Conservation (phyloP, 768 basidiomycete species). For the Dioszegia hungarica region DNA sequence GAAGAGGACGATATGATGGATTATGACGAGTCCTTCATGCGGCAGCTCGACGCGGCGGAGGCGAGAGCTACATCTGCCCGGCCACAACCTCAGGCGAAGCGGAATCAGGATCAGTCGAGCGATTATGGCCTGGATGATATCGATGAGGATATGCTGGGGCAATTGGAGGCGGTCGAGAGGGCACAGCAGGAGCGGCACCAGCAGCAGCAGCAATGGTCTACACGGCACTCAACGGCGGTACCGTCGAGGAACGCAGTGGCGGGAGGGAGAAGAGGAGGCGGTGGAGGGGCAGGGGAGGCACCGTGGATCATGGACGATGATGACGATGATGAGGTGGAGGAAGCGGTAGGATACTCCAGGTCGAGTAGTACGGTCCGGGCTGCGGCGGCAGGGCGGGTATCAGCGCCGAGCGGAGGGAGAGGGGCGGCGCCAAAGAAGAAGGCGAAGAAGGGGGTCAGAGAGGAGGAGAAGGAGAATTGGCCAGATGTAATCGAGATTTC, state of each 20-base stretch:
- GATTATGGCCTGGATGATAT: conserved; percentile 5
- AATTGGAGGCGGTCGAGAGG: conserved; percentile 3
- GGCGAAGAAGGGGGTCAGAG: neutral
- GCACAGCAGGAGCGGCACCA: neutral
- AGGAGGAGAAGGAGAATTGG: conserved; percentile 12
- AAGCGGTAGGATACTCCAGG: too few relatives aligned
- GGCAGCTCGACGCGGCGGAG: conserved; percentile 14
- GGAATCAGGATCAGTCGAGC: conserved; percentile 2
- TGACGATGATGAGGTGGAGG: neutral
- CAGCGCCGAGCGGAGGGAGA: too few relatives aligned
- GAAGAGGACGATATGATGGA: conserved; percentile 11
- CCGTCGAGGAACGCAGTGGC: neutral
- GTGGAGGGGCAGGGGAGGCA: neutral
- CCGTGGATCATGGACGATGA: neutral
- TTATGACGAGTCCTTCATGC: conserved; percentile 17
- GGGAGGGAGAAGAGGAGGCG: neutral
- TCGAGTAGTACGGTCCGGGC: too few relatives aligned
- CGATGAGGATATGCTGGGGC: neutral
- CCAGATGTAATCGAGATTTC: conserved; percentile 9
- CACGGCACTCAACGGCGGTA: too few relatives aligned
- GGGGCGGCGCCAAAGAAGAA: neutral
- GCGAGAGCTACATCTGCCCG: neutral
- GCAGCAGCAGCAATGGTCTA: too few relatives aligned
- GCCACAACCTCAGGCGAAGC: too few relatives aligned
- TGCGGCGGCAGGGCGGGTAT: too few relatives aligned